phyloP scores from a whole-genome alignment of 202 grass and related monocot species.

The Digitaria exilis region DNA sequence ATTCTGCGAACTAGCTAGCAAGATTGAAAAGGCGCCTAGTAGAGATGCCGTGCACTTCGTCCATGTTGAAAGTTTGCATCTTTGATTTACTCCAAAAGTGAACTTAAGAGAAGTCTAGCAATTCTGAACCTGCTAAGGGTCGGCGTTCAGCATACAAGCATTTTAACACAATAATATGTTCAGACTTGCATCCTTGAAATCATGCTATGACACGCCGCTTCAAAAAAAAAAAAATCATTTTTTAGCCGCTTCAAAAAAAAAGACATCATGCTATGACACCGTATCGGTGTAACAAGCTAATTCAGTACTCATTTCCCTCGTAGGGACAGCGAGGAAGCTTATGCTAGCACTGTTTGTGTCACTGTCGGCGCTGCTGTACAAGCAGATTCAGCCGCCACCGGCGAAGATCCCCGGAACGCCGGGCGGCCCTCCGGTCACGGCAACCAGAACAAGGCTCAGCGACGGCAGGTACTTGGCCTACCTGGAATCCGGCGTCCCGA shows the following conservation, averaged over 20 bases:
- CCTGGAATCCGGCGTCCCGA: slow-evolving; percentile 68
- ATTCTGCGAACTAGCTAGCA: background rate
- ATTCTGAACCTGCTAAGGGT: background rate
- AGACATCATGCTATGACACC: background rate
- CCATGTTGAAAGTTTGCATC: slow-evolving; percentile 14
- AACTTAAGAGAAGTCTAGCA: background rate
- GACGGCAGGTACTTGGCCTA: slow-evolving; percentile 88
- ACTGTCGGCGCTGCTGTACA: background rate
- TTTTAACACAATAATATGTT: no score
- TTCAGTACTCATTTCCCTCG: background rate
- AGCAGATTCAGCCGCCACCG: background rate
- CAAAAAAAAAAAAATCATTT: no score
- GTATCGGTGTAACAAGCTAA: slow-evolving; percentile 4
- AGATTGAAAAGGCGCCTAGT: background rate
- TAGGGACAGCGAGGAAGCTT: slow-evolving; percentile 51
- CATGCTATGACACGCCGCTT: no score
- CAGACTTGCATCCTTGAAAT: background rate
- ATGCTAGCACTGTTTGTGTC: slow-evolving; percentile 42
- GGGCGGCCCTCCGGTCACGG: background rate
- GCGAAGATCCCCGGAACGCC: background rate
- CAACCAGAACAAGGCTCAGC: slow-evolving; percentile 48
- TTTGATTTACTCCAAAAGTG: background rate
- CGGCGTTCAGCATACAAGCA: background rate
- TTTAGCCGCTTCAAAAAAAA: no score
- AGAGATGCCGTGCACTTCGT: slow-evolving; percentile 2